These are phyloP conservation scores for Neurospora cerealis DNA, from an alignment of 495 filamentous ascomycete species.

Conservation along the genomic window DNA sequence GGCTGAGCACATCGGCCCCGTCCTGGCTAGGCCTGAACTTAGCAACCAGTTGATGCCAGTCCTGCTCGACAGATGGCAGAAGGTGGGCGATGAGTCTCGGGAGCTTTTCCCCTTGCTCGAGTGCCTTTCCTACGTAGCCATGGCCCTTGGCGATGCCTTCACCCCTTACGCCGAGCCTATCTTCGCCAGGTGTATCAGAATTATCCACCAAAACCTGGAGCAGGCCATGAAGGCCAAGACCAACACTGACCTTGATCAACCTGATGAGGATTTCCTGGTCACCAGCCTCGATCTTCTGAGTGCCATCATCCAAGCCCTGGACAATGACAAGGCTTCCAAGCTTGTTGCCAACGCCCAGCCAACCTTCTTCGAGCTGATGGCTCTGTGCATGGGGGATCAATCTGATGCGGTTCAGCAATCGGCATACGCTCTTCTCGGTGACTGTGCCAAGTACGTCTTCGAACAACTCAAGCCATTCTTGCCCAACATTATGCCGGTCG, in stretches of 20 bases:
- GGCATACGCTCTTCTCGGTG: constrained; percentile 87
- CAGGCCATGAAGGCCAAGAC: constrained; percentile 54
- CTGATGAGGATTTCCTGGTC: constrained; percentile 95
- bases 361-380: constrained; percentile 79
- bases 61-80: constrained; percentile 81
- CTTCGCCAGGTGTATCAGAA: constrained; percentile 75
- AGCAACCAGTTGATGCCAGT: constrained; percentile 88
- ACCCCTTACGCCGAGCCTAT: constrained; percentile 74
- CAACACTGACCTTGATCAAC: constrained; percentile 60
- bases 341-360: constrained; percentile 67
- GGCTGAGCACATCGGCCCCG: constrained; percentile 78
- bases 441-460: constrained; percentile 94
- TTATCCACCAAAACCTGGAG: constrained; percentile 86
- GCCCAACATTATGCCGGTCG: constrained; percentile 58
- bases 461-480: constrained; percentile 68
- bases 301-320: constrained; percentile 86
- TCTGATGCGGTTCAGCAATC: constrained; percentile 94
- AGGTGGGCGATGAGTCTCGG: constrained; percentile 76
- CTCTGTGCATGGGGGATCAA: constrained; percentile 85
- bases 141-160: constrained; percentile 74
- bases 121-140: constrained; percentile 88
- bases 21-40: constrained; percentile 65
- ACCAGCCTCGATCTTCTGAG: constrained; percentile 93
- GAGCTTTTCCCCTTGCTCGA: constrained; percentile 93
- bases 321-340: constrained; percentile 59